Evolutionary conservation across 176 grass and related monocot genomes (phyloP), one percentile per base, ranked within the genome.

Genomic region (Lolium perenne): DNA sequence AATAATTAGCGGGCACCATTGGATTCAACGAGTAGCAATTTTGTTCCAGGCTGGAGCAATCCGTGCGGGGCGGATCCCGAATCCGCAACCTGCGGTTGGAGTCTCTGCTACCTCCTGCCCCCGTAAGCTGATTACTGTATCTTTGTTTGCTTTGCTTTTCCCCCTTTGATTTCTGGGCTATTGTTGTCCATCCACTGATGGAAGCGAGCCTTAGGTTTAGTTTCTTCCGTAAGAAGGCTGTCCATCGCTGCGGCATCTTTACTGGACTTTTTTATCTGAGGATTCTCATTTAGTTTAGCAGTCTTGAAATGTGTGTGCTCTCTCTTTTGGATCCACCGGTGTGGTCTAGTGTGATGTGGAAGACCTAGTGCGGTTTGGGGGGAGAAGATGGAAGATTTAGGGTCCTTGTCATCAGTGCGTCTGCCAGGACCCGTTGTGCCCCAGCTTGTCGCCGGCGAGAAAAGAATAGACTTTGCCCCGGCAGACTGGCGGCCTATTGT

Each of bases 1-100:
- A 70, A 41, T 41, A 69, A 4, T 74, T 21, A 74, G 43, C n/a
- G 20, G 71, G n/a, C 71, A 25, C 71, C 71, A 74, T 49, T 74
- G 45, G 43, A 74, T 18, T 23, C 43, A 74, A 1, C 71, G 71
- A 74, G 10, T 5, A 58, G 53, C 29, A 21, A 43, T 78, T 26
- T 13, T 15, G 55, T 78, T 59, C 54, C 9, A 59, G 76, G 35
- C 35, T 51, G 48, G 54, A 58, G 29, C 32, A 40, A 71, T 70
- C 51, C 35, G 64, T 10, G 50, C 65, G n/a, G 2, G 20, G 50
- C 10, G 16, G 29, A 58, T 43, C 77, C 55, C 58, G 38, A 45
- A 61, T 3, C 76, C 8, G 50, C 65, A 56, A 5, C 66, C 48
- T 38, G 49, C 22, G 7, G 45, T 7, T 53, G 23, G 11, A 9